Base-by-base conservation (phyloP, 495 filamentous ascomycete genomes). In the Aspergillus panamensis region DNA sequence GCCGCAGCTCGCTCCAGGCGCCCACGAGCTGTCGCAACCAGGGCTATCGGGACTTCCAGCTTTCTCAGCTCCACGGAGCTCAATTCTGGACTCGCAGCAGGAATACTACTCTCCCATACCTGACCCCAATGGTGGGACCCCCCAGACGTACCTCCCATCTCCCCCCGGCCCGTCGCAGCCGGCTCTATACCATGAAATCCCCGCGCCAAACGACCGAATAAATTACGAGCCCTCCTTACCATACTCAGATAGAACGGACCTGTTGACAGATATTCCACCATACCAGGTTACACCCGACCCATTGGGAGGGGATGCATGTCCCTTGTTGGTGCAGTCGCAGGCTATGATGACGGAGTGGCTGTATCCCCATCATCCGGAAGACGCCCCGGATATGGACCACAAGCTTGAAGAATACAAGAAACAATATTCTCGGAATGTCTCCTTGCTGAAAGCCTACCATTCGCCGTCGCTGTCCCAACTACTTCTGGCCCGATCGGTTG, bases 401-500 rank as follows among this genome's bases (percentile, higher is more conserved):
- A 33, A 32, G 8, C 31, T n/a, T 7, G 48, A 61, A 8, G 30
- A 37, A 3, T 3, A 32, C n/a, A 40, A 33, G 25, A 33, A 30
- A 19, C 39, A 37, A 35, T 13, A 29, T 20, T 37, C 56, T 20
- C 20, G 40, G 35, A 53, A 21, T 30, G 17, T 16, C 9, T 21
- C 47, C 16, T 21, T 63, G 32, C 68, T 60, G 68, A 58, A 61
- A 44, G 66, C 62, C 25, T 66, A 61, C 30, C 70, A 68, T 58
- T 71, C 62, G n/a, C 74, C 76, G 8, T 75, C 67, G 12, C 69
- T 78, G 20, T 74, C 77, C 12, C 72, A 75, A 30, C 60, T 77
- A 37, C 73, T 82, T 16, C 62, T 80, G 10, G 72, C 77, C 48
- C 66, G 77, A 43, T 74, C 76, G 0, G 72, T 80, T 21, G 80